Evolutionary conservation across 2,329 filamentous ascomycete species (phyloP), one percentile per base, ranked within the genome.

Genomic region (Talaromyces islandicus): DNA sequence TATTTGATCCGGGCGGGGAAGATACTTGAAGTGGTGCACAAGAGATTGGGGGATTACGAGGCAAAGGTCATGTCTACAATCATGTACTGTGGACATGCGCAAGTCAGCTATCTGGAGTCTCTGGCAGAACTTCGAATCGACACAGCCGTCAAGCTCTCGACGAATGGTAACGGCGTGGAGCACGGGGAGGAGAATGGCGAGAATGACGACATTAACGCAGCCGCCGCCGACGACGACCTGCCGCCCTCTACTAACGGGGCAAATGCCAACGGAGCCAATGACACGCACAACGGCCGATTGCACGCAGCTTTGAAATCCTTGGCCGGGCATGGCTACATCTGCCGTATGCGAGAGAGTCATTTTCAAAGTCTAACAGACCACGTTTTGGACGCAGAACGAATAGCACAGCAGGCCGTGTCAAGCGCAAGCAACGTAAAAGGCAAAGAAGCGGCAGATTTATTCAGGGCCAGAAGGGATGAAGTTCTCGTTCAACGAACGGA

Each of bases 1-100:
- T 88, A 88, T 66, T 81, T 97, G 50, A 80, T 92, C 41, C 89
- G 94, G 60, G 85, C 85, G 4, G 92, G 91, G 50, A 94, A 91
- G 75, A 89, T 96, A 43, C 78, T 94, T 29, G 85, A 92, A 64
- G 80, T 91, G 62, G 83, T 94, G 50, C 86, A 91, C 65, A 83
- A 82, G 35, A 85, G 88, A 66, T 88, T 91, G 70, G 93, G 92
- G 19, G 78, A 81, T n/a, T 83, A 86, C 63, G 91, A 91, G 30
- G 85, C 86, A 60, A 85, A 87, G 63, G 80, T 97, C 43, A 83
- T 94, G 61, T 86, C 90, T 66, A 88, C 88, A 30, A 78, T 97
- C 48, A 78, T 96, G 62, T 81, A 88, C 59, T 81, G 92, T 19
- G 93, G 93, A 1, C 89, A 94, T 75, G 88, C 88, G 30, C 86